Conservation (phyloP, 495 filamentous ascomycete species). For the Lichenothelia convexa region DNA sequence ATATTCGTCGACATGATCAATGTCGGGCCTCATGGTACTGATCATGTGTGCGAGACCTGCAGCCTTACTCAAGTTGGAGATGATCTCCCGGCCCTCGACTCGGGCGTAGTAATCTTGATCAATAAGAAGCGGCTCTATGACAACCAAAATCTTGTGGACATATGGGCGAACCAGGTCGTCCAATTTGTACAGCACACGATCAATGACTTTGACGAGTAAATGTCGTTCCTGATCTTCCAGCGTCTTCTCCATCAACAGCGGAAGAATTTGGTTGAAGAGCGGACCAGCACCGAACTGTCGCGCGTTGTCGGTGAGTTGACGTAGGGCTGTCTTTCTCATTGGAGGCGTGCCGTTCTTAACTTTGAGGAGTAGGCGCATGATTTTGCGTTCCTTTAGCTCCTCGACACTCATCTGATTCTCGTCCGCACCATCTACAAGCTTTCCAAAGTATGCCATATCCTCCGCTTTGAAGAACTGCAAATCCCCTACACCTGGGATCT, state of each 20-base stretch:
- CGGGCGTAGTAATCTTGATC: slow-evolving; percentile 99
- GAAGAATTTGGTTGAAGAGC: slow-evolving; percentile 95
- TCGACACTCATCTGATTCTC: slow-evolving; percentile 85
- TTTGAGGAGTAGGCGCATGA: slow-evolving; percentile 90
- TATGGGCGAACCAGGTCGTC: slow-evolving; percentile 93
- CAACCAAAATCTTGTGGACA: slow-evolving; percentile 95
- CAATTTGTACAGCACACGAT: slow-evolving; percentile 94
- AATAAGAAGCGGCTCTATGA: slow-evolving; percentile 96
- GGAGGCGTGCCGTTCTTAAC: slow-evolving; percentile 99
- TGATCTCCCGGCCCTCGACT: slow-evolving; percentile 95
- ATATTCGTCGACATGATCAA: slow-evolving; percentile 96
- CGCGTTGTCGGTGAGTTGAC: slow-evolving; percentile 95
- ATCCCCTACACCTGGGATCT: slow-evolving; percentile 94
- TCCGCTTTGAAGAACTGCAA: slow-evolving; percentile 97
- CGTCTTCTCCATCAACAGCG: slow-evolving; percentile 95
- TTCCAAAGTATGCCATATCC: slow-evolving; percentile 98
- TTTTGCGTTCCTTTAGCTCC: slow-evolving; percentile 94
- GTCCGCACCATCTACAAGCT: slow-evolving; percentile 86
- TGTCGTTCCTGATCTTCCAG: slow-evolving; percentile 98
- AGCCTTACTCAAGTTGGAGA: slow-evolving; percentile 91
- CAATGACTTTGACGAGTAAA: slow-evolving; percentile 96
- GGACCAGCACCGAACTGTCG: slow-evolving; percentile 89
- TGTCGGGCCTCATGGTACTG: slow-evolving; percentile 95
- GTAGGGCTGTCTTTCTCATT: slow-evolving; percentile 97
- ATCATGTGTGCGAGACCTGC: slow-evolving; percentile 98